phyloP scores from a whole-genome alignment of 169 alveolate species.

The Condylostoma magnum region DNA sequence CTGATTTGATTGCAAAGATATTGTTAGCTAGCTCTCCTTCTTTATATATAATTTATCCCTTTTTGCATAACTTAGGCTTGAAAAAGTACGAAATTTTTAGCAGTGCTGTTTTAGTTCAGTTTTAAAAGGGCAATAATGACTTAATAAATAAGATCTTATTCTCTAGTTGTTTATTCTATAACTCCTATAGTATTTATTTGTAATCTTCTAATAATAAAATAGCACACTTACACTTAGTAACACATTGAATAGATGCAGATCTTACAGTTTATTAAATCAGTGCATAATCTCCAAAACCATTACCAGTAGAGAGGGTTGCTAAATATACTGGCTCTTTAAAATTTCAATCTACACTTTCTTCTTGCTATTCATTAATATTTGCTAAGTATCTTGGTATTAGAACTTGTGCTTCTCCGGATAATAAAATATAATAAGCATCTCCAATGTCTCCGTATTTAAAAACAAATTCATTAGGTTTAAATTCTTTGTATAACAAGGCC shows the following conservation, averaged over 20 bases:
- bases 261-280: too few species aligned
- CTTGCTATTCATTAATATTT: neutral
- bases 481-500: neutral
- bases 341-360: neutral
- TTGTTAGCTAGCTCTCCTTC: constrained; percentile 33
- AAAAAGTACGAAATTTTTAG: constrained; percentile 25
- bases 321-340: neutral
- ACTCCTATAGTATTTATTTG: neutral
- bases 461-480: neutral
- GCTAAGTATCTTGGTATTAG: neutral
- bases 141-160: constrained; percentile 25
- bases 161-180: constrained; percentile 30
- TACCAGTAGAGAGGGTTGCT: neutral
- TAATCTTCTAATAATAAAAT: constrained; percentile 32
- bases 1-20: constrained; percentile 35
- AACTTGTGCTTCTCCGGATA: neutral
- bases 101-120: constrained; percentile 37
- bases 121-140: constrained; percentile 23
- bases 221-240: neutral
- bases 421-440: neutral
- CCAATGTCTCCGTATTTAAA: neutral
- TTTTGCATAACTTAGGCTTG: neutral
- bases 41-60: constrained; percentile 17
- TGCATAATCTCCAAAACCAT: neutral
- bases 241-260: neutral